phyloP scores from a whole-genome alignment of 495 filamentous ascomycete genomes.

The Margaritispora aquatica region DNA sequence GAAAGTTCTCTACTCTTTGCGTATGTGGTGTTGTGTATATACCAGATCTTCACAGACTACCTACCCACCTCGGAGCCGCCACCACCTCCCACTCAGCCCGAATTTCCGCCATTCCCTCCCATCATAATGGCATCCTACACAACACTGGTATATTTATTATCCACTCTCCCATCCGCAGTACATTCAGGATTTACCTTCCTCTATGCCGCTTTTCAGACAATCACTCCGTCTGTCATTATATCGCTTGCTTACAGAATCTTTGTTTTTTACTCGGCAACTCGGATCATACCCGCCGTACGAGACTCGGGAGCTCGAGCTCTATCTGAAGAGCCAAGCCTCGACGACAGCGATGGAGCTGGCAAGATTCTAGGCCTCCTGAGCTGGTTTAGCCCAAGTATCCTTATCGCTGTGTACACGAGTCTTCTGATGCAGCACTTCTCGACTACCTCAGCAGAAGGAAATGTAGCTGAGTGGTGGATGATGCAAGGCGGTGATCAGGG shows the following conservation, averaged over 20 bases:
- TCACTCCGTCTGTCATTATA: conserved; percentile 91
- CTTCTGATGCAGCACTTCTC: conserved; percentile 93
- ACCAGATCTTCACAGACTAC: conserved; percentile 99
- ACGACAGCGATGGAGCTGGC: conserved; percentile 78
- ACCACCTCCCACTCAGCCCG: conserved; percentile 51
- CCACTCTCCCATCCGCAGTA: conserved; percentile 73
- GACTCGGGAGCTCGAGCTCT: conserved; percentile 78
- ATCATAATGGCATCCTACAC: conserved; percentile 99
- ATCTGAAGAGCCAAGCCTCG: conserved; percentile 73
- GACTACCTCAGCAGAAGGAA: conserved; percentile 53
- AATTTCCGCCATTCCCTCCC: conserved; percentile 90
- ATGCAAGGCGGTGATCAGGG: conserved; percentile 69
- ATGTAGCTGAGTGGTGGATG: conserved; percentile 73
- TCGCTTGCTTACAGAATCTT: conserved; percentile 87
- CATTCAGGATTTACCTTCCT: conserved; percentile 83
- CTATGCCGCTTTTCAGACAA: conserved; percentile 81
- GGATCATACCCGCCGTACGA: conserved; percentile 89
- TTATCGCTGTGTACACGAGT: conserved; percentile 96
- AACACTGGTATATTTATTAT: conserved; percentile 78
- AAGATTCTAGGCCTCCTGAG: conserved; percentile 73
- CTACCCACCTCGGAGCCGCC: conserved; percentile 55
- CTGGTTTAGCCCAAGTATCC: conserved; percentile 87
- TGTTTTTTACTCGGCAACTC: conserved; percentile 91
- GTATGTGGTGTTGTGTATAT: conserved; percentile 94
- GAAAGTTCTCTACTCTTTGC: conserved; percentile 95